Base-by-base conservation (phyloP, 2,329 filamentous ascomycete species). In the Ophidiomyces ophidiicola region DNA sequence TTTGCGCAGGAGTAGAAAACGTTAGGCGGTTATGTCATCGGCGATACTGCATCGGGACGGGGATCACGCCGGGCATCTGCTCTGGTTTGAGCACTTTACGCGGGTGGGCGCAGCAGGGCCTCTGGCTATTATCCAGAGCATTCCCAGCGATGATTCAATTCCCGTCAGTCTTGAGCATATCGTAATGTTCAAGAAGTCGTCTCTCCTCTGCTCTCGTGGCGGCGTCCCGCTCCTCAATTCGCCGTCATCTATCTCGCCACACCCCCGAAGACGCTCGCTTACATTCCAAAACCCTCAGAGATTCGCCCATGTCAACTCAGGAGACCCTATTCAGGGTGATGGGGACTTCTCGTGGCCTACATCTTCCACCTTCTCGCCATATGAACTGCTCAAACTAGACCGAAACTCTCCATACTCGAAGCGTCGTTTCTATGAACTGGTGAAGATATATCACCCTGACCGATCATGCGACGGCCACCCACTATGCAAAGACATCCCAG, bases 381-480 rank as follows among this genome's bases (percentile, higher is more conserved):
- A 98, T 64, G 83, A 96, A 53, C 83, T 98, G 55, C 78, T 96
- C 53, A 68, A 72, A 21, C 64, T 72, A 47, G 62, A 67, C 39
- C 72, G 65, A 49, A 66, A 67, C 42, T 76, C 75, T 10, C 72
- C 76, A 1, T 96, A 98, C 60, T 79, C 74, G 46, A 96, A 98
- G 61, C 64, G 70, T 30, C 76, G 76, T 44, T 98, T 86, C 69
- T 90, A 92, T 60, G 74, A 88, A 54, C 74, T 98, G 37, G 90
- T 93, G 42, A 98, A 96, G 66, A 69, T 92, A 32, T 98, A 98
- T 64, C 90, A 98, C 55, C 90, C 90, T 0, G 90, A 98, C 59
- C 74, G 73, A 43, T 67, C 60, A 46, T 61, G 58, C 43, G 58
- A 63, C 43, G 59, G 65, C 44, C 56, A 66, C 37, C 58, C 56